phyloP scores from a whole-genome alignment of 352 stramenopile genomes.

The Pythium coloratum region DNA sequence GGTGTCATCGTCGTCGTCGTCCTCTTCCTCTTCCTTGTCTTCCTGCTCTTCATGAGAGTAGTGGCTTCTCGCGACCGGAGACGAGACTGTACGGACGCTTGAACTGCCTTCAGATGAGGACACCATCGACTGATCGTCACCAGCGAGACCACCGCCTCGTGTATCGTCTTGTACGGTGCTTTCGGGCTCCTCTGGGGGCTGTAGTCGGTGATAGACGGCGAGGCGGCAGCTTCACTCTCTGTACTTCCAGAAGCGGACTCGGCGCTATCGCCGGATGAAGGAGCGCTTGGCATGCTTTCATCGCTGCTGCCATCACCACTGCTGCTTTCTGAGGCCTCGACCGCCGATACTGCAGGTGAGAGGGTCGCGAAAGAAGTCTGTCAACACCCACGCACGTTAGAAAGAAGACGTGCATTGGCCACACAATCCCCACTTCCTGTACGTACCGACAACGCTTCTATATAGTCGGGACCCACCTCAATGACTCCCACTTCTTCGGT shows the following conservation, averaged over 20 bases:
- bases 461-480: too few relatives aligned
- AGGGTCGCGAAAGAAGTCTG: neutral
- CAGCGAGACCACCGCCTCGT: too few relatives aligned
- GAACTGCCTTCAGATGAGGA: too few relatives aligned
- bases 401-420: neutral
- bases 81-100: neutral
- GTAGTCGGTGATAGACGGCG: too few relatives aligned
- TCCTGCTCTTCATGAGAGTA: neutral
- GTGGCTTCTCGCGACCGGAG: neutral
- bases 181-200: too few relatives aligned
- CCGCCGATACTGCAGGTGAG: neutral
- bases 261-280: neutral
- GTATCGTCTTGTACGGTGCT: too few relatives aligned
- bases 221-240: neutral
- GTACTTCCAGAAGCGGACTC: neutral
- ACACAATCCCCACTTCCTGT: neutral
- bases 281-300: neutral
- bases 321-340: neutral
- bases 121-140: too few relatives aligned
- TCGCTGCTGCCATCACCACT: neutral
- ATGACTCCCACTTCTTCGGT: too few relatives aligned
- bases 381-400: neutral
- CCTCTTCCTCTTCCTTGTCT: neutral
- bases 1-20: conserved; percentile 3
- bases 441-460: too few relatives aligned